Conservation (phyloP, 805 yeast species). For the Metschnikowia peoriensis region DNA sequence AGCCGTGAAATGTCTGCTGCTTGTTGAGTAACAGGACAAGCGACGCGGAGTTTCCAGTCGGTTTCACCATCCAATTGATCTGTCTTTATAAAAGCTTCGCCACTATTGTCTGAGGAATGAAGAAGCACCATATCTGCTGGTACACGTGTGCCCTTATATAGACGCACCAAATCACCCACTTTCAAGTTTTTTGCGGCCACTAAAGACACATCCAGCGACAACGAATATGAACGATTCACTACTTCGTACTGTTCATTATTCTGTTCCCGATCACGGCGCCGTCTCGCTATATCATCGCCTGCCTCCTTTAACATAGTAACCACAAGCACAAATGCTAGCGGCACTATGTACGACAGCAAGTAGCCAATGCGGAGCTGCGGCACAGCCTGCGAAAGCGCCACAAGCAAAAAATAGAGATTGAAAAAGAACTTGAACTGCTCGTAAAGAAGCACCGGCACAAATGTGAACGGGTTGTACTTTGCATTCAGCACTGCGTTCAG, state of each 20-base stretch:
- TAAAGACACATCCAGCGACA: conserved; percentile 28
- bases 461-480: conserved; percentile 83
- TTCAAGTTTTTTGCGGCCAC: conserved; percentile 57
- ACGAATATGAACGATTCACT: conserved; percentile 29
- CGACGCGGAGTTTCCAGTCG: conserved; percentile 93
- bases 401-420: conserved; percentile 86
- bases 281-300: conserved; percentile 84
- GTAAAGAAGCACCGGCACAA: conserved; percentile 83
- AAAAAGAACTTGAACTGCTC: conserved; percentile 97
- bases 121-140: conserved; percentile 92
- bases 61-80: conserved; percentile 99
- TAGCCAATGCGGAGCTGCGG: conserved; percentile 93
- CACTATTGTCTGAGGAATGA: conserved; percentile 68
- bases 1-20: conserved; percentile 48
- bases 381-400: conserved; percentile 89
- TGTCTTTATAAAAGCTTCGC: conserved; percentile 88
- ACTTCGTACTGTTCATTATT: conserved; percentile 82
- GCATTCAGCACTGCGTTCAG: conserved; percentile 91
- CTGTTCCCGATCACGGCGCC: conserved; percentile 86
- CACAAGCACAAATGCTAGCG: conserved; percentile 84
- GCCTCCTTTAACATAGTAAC: conserved; percentile 98
- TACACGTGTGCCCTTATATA: conserved; percentile 79
- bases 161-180: conserved; percentile 81
- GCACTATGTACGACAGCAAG: conserved; percentile 87
- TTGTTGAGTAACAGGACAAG: conserved; percentile 68